Base-by-base conservation (phyloP, 371 early-diverging fungal genomes). In the Lichtheimia ramosa region DNA sequence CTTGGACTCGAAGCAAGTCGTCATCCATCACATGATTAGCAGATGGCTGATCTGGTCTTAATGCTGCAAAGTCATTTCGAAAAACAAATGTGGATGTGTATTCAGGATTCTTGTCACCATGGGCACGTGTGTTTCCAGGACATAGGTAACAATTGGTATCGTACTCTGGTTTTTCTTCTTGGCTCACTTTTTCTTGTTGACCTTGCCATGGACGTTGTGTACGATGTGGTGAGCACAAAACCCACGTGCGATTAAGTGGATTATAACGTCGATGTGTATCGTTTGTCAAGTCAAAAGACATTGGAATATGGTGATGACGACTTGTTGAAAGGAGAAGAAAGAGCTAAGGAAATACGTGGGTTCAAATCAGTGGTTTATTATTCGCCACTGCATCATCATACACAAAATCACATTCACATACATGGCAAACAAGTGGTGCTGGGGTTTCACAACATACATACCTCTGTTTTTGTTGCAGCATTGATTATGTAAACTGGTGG, bases 151-250 rank as follows among this genome's bases (percentile, higher is more conserved):
- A 96, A 7, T 73, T 65, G 2, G 93, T 86, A 53, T 92, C 94
- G 68, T 92, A 89, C 2, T 63, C 48, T 7, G 88, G 90, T 4
- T 73, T 68, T n/a, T 70, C 54, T n/a, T 76, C 79, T 21, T 51
- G 51, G 10, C 63, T 56, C 15, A 73, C 64, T 2, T 75, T 66
- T 61, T 88, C 87, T 54, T 88, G 83, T 52, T 88, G 85, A 59
- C 94, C 95, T 62, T 85, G 88, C 97, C 97, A 97, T 6, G 97
- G 97, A 48, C 97, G 84, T 62, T 92, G 89, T 16, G 93, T 90
- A 20, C 97, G 88, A 66, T 97, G 97, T 7, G 97, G 97, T 12
- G 96, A 95, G 70, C 93, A 92, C 20, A 96, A 81, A 15, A 96
- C 91, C 95, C 96, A 97, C 0, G 90, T 78, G 54, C 85, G 78